Conservation (phyloP, 2,329 filamentous ascomycete species). For the Torrubiella hemipterigena region DNA sequence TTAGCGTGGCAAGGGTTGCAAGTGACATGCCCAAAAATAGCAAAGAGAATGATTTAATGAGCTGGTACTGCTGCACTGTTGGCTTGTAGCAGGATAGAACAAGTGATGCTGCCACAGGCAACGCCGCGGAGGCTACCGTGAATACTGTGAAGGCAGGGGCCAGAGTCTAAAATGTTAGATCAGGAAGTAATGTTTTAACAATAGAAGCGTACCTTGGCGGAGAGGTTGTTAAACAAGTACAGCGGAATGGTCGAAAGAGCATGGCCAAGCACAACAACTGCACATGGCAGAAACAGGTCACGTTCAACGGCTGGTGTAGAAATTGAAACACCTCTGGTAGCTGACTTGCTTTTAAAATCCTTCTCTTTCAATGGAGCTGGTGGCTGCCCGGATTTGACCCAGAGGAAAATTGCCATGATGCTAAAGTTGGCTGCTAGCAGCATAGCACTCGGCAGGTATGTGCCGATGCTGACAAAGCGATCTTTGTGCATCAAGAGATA, state of each 20-base stretch:
- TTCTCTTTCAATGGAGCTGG: no score
- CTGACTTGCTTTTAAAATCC: constrained; percentile 6
- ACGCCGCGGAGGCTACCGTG: constrained; percentile 35
- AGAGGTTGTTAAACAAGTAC: constrained; percentile 71
- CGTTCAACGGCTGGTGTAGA: constrained; percentile 36
- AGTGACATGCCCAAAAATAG: constrained; percentile 85
- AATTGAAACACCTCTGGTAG: constrained; percentile 9
- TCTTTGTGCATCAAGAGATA: constrained; percentile 87
- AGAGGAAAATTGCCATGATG: constrained; percentile 88
- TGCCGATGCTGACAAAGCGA: constrained; percentile 94
- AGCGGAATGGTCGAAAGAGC: constrained; percentile 70
- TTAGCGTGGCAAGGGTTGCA: constrained; percentile 84
- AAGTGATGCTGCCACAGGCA: constrained; percentile 46
- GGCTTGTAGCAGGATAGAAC: constrained; percentile 42
- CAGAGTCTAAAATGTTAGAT: constrained; percentile 35
- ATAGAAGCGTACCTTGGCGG: constrained; percentile 31
- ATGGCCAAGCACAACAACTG: constrained; percentile 61
- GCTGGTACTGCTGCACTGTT: constrained; percentile 57
- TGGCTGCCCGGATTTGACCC: constrained; percentile 69
- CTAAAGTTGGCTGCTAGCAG: constrained; percentile 87
- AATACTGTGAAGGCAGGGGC: constrained; percentile 47
- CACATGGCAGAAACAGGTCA: constrained; percentile 60
- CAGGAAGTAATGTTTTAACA: not conserved
- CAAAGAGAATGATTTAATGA: constrained; percentile 87
- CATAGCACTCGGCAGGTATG: constrained; percentile 97